phyloP scores from a whole-genome alignment of 2,329 filamentous ascomycete genomes.

The Verticillium zaregamsianum region DNA sequence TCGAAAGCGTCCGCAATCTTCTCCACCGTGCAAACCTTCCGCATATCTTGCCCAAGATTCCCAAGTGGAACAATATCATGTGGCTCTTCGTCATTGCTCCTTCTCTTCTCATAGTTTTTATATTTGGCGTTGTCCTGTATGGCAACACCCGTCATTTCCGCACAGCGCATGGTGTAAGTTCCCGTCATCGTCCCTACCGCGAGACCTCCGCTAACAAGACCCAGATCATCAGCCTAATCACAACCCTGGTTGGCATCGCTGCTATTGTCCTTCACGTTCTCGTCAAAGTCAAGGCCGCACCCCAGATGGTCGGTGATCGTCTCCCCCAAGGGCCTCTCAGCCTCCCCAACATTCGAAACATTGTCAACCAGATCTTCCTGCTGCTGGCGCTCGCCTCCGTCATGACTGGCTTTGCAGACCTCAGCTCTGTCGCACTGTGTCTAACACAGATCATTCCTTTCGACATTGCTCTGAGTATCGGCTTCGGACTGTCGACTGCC shows the following conservation, averaged over 20 bases:
- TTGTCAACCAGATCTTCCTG: slow-evolving; percentile 22
- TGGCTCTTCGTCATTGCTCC: slow-evolving; percentile 22
- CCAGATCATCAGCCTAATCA: slow-evolving; percentile 23
- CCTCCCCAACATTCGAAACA: slow-evolving; percentile 10
- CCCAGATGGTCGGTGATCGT: background rate
- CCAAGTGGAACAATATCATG: slow-evolving; percentile 18
- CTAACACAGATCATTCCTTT: slow-evolving; percentile 22
- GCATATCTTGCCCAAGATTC: slow-evolving; percentile 17
- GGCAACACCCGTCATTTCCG: slow-evolving; percentile 20
- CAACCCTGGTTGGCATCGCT: slow-evolving; percentile 17
- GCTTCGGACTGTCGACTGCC: slow-evolving; percentile 17
- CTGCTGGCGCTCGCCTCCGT: slow-evolving; percentile 15
- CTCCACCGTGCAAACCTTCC: slow-evolving; percentile 16
- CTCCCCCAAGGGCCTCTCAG: background rate
- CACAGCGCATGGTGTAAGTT: slow-evolving; percentile 23
- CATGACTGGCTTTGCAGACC: slow-evolving; percentile 22
- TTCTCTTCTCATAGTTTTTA: slow-evolving; percentile 16
- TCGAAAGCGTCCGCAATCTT: slow-evolving; percentile 21
- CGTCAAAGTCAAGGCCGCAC: slow-evolving; percentile 12
- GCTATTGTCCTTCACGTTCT: slow-evolving; percentile 19
- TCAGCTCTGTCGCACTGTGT: slow-evolving; percentile 21
- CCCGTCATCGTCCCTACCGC: background rate
- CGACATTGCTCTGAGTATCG: slow-evolving; percentile 18
- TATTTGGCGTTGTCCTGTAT: slow-evolving; percentile 20
- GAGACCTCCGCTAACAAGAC: background rate